Evolutionary conservation across 202 grass and related monocot species (phyloP), one percentile per base, ranked within the genome.

Genomic region (Carex sylvatica): DNA sequence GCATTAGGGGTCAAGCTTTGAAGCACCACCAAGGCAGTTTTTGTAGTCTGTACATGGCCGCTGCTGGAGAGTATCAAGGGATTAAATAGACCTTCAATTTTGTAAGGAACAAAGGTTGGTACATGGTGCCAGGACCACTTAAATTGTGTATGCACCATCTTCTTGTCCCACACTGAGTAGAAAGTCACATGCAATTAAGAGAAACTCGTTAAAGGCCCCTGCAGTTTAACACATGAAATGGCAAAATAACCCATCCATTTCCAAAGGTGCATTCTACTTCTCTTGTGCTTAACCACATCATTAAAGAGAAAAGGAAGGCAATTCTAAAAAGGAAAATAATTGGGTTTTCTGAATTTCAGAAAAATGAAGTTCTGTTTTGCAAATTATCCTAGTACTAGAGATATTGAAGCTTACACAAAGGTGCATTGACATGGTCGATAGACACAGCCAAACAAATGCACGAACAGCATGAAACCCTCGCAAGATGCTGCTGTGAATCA

Each of bases 1-100:
- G 95, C 95, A 89, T 98, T 98, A 0, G 91, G 95, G 75, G 91
- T 98, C 86, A 98, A 85, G 88, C 95, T 98, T 83, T 92, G 89
- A 65, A 95, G 83, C 74, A 98, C 89, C 72, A 98, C 83, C 23
- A 95, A 86, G 1, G 95, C 92, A 28, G 92, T 98, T 88, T 95
- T 95, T 26, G 87, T 93, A 63, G 95, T 98, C 83, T 95, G 95
- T 42, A 90, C 90, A 12, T 93, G 90, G 46, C 92, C 91, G 5
- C 88, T 86, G 44, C 89, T 90, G 40, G 87, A 91, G 83, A 95
- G 91, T 40, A 95, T 93, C 74, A 98, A 79, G 35, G 95, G 95
- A 42, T 88, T 88, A 86, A 95, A 98, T 65, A 89, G 80, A 15
- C 92, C 83, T 91, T 98, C 92, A 1, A 89, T 84, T 85, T 92